A percentile compares a stretch with the other conserved stretches of the same genome.
These are phyloP conservation scores for Hemisphaericaspora nanyangensis DNA, from an alignment of 805 yeast genomes.

Conservation along the genomic window DNA sequence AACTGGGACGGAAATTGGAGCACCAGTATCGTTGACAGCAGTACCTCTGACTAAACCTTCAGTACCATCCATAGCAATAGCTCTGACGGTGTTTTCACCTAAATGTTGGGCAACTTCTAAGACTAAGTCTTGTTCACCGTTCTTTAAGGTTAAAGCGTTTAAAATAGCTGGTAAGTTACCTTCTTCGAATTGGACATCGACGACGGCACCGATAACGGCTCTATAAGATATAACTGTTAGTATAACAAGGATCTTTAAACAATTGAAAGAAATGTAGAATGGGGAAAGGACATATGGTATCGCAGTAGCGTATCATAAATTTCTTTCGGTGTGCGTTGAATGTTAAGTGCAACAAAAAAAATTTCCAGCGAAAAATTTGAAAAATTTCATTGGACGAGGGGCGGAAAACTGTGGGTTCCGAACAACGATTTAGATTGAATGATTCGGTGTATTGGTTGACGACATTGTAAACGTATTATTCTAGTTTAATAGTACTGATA, in stretches of 20 bases:
- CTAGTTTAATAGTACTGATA: too few species aligned
- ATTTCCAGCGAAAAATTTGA: constrained; percentile 8
- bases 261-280: too few species aligned
- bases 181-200: constrained; percentile 97
- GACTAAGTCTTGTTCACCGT: constrained; percentile 74
- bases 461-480: too few species aligned
- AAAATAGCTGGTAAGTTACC: constrained; percentile 96
- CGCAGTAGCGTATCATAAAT: too few species aligned
- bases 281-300: too few species aligned
- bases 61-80: constrained; percentile 99
- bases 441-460: too few species aligned
- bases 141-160: constrained; percentile 90
- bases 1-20: constrained; percentile 98
- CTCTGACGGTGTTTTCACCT: constrained; percentile 99
- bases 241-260: too few species aligned
- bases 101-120: constrained; percentile 99
- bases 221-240: constrained; percentile 41
- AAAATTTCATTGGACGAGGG: constrained; percentile 26
- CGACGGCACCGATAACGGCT: constrained; percentile 99
- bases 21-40: constrained; percentile 87
- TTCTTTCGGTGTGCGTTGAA: neutral
- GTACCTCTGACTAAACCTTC: constrained; percentile 99
- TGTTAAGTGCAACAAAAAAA: neutral
- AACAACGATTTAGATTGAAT: too few species aligned
- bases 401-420: too few species aligned